These are phyloP conservation scores for Hypoxylon fuscum DNA, from an alignment of 495 filamentous ascomycete genomes.

Conservation along the genomic window DNA sequence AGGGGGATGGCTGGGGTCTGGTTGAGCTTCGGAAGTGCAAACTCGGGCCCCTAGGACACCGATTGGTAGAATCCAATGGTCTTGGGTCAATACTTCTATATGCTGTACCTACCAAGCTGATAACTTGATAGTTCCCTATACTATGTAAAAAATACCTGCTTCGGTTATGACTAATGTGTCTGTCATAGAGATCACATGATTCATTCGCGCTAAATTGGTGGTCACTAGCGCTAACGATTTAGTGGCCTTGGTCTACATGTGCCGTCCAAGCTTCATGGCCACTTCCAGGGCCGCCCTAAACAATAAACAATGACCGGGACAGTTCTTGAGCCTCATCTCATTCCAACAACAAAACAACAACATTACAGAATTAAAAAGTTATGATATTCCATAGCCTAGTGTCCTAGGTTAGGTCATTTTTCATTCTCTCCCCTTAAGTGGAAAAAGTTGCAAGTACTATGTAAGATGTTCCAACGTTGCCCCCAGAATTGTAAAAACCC, in stretches of 20 bases:
- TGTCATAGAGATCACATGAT: neutral
- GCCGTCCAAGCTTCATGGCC: neutral
- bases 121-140: no score
- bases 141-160: no score
- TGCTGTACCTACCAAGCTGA: no score
- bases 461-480: constrained; percentile 21
- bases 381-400: neutral
- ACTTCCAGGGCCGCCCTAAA: constrained; percentile 1
- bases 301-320: neutral
- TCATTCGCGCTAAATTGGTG: neutral
- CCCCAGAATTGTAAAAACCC: constrained; percentile 11
- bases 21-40: no score
- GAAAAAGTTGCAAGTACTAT: constrained; percentile 9
- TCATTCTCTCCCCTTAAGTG: constrained; percentile 4
- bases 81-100: no score
- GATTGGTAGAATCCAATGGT: no score
- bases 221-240: neutral
- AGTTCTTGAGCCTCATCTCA: neutral
- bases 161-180: constrained; percentile 1
- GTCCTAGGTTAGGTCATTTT: neutral
- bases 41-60: no score
- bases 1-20: no score
- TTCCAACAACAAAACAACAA: constrained; percentile 20
- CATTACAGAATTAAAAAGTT: constrained; percentile 6
- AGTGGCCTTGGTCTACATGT: neutral